Conservation (phyloP, 305 asterid genomes). For the Solanum aculeatissimum region DNA sequence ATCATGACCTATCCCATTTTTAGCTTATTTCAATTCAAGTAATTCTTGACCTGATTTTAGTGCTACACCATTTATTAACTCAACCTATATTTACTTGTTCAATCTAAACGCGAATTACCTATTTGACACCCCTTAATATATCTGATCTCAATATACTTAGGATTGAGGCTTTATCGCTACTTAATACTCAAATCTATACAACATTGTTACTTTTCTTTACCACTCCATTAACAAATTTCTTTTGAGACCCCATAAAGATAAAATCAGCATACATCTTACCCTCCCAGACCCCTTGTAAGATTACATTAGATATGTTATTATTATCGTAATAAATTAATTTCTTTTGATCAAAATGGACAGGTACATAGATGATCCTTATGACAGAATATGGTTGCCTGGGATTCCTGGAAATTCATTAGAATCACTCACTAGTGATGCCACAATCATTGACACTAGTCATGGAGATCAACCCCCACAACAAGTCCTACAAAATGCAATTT, state of each 20-base stretch:
- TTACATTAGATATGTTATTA: neutral
- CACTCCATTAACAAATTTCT: neutral
- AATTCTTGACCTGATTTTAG: no score
- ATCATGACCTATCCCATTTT: no score
- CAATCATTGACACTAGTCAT: neutral
- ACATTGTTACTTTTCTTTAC: neutral
- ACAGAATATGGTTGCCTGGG: constrained; percentile 46
- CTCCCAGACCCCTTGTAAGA: neutral
- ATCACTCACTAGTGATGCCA: neutral
- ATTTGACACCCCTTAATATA: no score
- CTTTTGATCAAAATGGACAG: neutral
- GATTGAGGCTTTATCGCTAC: neutral
- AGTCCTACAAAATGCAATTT: constrained; percentile 27
- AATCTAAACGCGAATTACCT: no score
- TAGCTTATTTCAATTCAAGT: no score
- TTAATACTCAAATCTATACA: neutral
- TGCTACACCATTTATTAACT: no score
- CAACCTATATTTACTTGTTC: no score
- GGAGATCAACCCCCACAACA: constrained; percentile 22
- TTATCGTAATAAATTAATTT: neutral
- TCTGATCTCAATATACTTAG: neutral
- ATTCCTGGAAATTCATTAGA: constrained; percentile 1
- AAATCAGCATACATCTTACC: neutral
- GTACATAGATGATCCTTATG: constrained; percentile 35
- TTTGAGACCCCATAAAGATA: neutral